phyloP scores from a whole-genome alignment of 2,329 filamentous ascomycete genomes.

The Cercospora citrullina region DNA sequence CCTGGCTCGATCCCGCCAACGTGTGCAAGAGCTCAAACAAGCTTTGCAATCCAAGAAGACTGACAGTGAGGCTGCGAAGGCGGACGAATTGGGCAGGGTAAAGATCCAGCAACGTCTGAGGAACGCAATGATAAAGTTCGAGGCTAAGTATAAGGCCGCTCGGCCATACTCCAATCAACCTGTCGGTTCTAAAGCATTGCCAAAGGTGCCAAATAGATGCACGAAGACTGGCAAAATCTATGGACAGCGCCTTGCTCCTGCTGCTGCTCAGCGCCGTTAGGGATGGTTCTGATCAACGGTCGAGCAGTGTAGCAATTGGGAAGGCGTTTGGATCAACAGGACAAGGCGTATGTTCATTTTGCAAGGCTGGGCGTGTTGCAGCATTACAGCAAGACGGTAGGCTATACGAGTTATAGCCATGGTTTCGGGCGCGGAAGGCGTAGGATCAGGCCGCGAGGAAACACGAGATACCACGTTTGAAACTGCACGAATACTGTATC shows the following conservation, averaged over 20 bases:
- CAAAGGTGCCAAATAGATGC: neutral
- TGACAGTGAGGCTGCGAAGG: neutral
- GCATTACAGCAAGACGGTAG: neutral
- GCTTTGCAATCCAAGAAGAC: slow-evolving; percentile 10
- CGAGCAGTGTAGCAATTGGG: neutral
- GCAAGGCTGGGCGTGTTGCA: neutral
- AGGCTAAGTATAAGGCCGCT: neutral
- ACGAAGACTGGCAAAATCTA: neutral
- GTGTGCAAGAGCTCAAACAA: slow-evolving; percentile 20
- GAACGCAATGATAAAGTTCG: neutral
- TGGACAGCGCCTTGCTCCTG: neutral
- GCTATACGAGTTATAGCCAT: neutral
- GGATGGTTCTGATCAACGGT: slow-evolving; percentile 1
- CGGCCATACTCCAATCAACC: neutral
- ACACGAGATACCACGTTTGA: slow-evolving; percentile 3
- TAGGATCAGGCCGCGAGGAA: neutral
- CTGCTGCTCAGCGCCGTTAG: slow-evolving; percentile 4
- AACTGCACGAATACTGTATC: neutral
- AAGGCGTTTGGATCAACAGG: slow-evolving; percentile 3
- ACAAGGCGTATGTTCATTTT: neutral
- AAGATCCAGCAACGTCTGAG: neutral
- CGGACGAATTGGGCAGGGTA: neutral
- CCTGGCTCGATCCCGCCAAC: slow-evolving; percentile 21
- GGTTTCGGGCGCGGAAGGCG: neutral
- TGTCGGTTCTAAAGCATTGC: neutral